Percentiles rank a stretch among this genome's conserved stretches.
Evolutionary conservation across 192 early-diverging fungal species (phyloP).

Genomic region (Coemansia sp.): DNA sequence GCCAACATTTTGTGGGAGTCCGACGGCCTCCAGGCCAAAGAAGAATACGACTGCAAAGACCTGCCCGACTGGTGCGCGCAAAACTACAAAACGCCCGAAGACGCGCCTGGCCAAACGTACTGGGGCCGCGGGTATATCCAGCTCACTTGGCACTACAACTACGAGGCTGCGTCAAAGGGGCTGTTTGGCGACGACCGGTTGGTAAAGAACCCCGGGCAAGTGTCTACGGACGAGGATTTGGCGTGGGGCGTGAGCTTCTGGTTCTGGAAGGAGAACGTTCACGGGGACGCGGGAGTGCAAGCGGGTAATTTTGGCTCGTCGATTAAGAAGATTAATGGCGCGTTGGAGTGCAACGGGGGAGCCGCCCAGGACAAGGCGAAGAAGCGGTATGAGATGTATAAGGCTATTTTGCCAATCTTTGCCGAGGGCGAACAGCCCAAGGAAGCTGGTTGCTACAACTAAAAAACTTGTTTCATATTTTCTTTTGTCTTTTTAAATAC

Average conservation of each 20-base stretch:
- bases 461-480: neutral
- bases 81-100: conserved; percentile 47
- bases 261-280: conserved; percentile 53
- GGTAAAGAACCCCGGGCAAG: conserved; percentile 26
- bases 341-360: conserved; percentile 46
- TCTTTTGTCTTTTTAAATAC: neutral
- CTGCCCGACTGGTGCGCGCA: conserved; percentile 44
- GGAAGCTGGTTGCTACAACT: conserved; percentile 53
- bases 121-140: conserved; percentile 58
- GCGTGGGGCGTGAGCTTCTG: conserved; percentile 51
- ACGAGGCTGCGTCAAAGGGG: conserved; percentile 42
- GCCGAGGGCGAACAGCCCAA: conserved; percentile 31
- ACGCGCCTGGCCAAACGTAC: conserved; percentile 38
- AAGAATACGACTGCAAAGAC: conserved; percentile 44
- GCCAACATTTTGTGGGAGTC: conserved; percentile 56
- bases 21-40: conserved; percentile 48
- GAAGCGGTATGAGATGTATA: conserved; percentile 56
- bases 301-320: conserved; percentile 54
- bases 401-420: conserved; percentile 43
- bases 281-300: conserved; percentile 34
- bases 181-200: conserved; percentile 48
- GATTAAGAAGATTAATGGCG: conserved; percentile 55
- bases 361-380: conserved; percentile 41
- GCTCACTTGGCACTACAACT: conserved; percentile 55
- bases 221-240: conserved; percentile 30